Evolutionary conservation across 768 basidiomycete species (phyloP).

Genomic region (Hygrophorus russula): DNA sequence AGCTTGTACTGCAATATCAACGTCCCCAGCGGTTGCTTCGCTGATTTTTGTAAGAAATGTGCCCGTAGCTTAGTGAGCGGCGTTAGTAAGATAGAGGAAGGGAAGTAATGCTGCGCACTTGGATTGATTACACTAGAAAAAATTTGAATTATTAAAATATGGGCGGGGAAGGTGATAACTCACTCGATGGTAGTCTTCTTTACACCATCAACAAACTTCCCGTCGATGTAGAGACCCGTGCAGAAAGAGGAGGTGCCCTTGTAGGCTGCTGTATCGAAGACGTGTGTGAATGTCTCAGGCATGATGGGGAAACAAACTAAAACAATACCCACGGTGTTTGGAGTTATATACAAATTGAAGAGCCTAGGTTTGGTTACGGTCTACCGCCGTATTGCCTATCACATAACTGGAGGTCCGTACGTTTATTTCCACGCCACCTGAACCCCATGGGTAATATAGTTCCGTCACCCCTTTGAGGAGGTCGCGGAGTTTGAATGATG

Average conservation of each 20-base stretch:
- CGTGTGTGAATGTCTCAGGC: slow-evolving; percentile 28
- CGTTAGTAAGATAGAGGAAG: background rate
- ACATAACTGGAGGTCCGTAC: too few species aligned
- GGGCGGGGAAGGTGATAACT: too few species aligned
- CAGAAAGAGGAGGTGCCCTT: slow-evolving; percentile 47
- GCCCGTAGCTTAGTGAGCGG: slow-evolving; percentile 28
- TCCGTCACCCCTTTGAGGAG: too few species aligned
- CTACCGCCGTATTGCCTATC: too few species aligned
- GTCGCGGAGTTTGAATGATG: too few species aligned
- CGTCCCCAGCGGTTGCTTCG: slow-evolving; percentile 48
- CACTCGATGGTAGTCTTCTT: slow-evolving; percentile 29
- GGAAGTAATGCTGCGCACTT: too few species aligned
- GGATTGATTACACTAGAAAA: slow-evolving; percentile 46
- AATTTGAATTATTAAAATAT: too few species aligned
- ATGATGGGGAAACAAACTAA: slow-evolving; percentile 10
- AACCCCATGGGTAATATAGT: too few species aligned
- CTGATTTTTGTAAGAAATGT: slow-evolving; percentile 38
- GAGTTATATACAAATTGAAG: too few species aligned
- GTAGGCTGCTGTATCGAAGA: slow-evolving; percentile 41
- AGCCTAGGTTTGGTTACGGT: too few species aligned
- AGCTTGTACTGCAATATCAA: slow-evolving; percentile 52
- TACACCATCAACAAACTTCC: slow-evolving; percentile 50
- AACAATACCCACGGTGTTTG: too few species aligned
- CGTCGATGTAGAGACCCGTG: slow-evolving; percentile 68
- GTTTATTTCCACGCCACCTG: too few species aligned